Base-by-base conservation (phyloP, 371 early-diverging fungal genomes). In the Catenaria anguillulae region DNA sequence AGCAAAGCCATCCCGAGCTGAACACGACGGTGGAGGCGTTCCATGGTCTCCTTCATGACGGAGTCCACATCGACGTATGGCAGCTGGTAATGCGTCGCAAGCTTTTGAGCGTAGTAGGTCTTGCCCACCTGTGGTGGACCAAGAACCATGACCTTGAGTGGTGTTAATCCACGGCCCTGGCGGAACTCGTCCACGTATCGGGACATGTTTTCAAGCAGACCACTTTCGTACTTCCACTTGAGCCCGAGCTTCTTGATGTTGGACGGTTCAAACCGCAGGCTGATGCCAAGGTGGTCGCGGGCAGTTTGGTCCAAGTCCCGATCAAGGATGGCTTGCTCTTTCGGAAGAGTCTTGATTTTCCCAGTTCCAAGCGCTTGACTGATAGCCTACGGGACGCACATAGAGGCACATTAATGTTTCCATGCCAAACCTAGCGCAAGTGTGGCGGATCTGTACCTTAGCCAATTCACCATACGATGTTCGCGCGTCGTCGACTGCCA, bases 151-250 rank as follows among this genome's bases (percentile, higher is more conserved):
- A 75, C 68, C 55, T 73, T 72, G 3, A 79, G 43, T 15, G 80
- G 73, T 31, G 64, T 62, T 17, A 79, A 65, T 0, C 77, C 77
- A 34, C 77, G 70, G 23, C 75, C 77, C 43, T 74, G 73, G 64
- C 75, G 76, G 67, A 73, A 79, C 62, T 77, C 77, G 64, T 75
- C 71, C 23, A 78, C 66, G 26, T 78, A 54, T 34, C 59, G 58
- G 0, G 66, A 66, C 23, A 79, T 59, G 60, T 75, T 75, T 40
- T 79, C 80, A 33, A 77, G 64, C 26, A 79, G 55, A 5, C 80
- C 80, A 10, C 66, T 33, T 77, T 78, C 80, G 61, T 71, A 79
- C 62, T 74, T 75, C 77, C 77, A 79, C 62, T 75, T 75, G 56
- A 79, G 65, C 0, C 67, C 55, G 73, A 77, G 73, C 17, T 77